Percentiles rank a stretch among this genome's conserved stretches.
phyloP scores from a whole-genome alignment of 495 filamentous ascomycete genomes.

The Opeltia flavorubescens region DNA sequence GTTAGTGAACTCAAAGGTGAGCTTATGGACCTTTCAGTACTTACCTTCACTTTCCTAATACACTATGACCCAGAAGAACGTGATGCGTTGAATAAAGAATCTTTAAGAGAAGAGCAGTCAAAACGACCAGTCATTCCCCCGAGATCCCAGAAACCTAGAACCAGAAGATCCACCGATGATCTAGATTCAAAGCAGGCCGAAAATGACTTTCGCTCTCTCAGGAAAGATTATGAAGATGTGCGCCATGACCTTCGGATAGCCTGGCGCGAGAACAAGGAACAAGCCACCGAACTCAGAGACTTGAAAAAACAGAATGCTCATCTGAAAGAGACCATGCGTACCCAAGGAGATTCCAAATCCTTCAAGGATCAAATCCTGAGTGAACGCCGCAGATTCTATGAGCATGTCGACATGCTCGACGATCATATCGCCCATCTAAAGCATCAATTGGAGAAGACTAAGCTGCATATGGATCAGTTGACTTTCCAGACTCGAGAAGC shows the following conservation, averaged over 20 bases:
- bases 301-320: conserved; percentile 9
- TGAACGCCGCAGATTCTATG: conserved; percentile 8
- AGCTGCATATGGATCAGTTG: conserved; percentile 10
- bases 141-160: neutral
- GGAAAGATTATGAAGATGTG: conserved; percentile 4
- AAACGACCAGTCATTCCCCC: neutral
- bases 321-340: conserved; percentile 2
- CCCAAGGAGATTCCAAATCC: conserved; percentile 4
- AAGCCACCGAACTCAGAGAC: conserved; percentile 12
- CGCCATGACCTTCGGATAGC: conserved; percentile 2
- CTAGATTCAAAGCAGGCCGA: neutral
- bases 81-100: neutral
- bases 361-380: conserved; percentile 4
- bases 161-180: neutral
- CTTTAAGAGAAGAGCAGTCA: neutral
- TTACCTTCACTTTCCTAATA: neutral
- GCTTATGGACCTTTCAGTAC: neutral
- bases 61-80: neutral
- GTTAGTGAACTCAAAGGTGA: neutral
- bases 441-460: conserved; percentile 10
- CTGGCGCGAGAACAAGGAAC: conserved; percentile 10
- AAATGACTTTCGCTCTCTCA: neutral
- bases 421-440: conserved; percentile 10
- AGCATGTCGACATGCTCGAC: conserved; percentile 13
- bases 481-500: conserved; percentile 15